Conservation (phyloP, 345 rosid genomes). For the Lepidium aucheri region DNA sequence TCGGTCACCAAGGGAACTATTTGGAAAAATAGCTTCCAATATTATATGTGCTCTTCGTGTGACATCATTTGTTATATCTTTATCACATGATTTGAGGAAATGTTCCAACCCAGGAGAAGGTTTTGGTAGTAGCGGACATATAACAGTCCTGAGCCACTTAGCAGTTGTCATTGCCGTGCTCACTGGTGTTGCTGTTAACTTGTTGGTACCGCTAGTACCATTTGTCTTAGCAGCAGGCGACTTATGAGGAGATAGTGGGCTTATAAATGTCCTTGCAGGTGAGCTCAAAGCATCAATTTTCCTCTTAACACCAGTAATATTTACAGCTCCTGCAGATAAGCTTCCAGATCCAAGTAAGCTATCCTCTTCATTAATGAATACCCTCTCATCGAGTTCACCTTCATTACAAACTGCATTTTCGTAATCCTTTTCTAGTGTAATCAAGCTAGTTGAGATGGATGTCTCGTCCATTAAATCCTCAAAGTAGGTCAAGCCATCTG, state of each 20-base stretch:
- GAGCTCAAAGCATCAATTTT: slow-evolving; percentile 68
- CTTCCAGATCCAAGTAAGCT: slow-evolving; percentile 77
- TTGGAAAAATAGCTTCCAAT: slow-evolving; percentile 88
- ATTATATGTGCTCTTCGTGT: slow-evolving; percentile 74
- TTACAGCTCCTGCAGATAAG: slow-evolving; percentile 34
- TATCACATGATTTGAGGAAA: slow-evolving; percentile 71
- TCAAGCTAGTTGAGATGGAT: slow-evolving; percentile 52
- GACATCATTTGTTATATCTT: slow-evolving; percentile 73
- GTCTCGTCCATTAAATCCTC: slow-evolving; percentile 77
- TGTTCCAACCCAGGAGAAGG: slow-evolving; percentile 67
- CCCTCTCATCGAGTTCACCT: slow-evolving; percentile 80
- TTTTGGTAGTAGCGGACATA: slow-evolving; percentile 72
- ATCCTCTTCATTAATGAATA: slow-evolving; percentile 80
- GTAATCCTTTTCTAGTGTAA: slow-evolving; percentile 67
- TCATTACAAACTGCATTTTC: slow-evolving; percentile 50
- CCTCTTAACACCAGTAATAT: slow-evolving; percentile 60
- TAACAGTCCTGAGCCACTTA: slow-evolving; percentile 83
- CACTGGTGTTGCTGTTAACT: slow-evolving; percentile 78
- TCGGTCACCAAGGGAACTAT: slow-evolving; percentile 56
- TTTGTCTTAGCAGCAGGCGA: slow-evolving; percentile 64
- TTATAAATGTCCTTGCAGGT: slow-evolving; percentile 66
- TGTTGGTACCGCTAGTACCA: slow-evolving; percentile 32
- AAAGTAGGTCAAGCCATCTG: slow-evolving; percentile 88
- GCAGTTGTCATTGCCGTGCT: slow-evolving; percentile 96
- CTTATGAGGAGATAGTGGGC: slow-evolving; percentile 78